Evolutionary conservation across 768 basidiomycete genomes (phyloP), one percentile per base, ranked within the genome.

Genomic region (Lyophyllum shimeji): DNA sequence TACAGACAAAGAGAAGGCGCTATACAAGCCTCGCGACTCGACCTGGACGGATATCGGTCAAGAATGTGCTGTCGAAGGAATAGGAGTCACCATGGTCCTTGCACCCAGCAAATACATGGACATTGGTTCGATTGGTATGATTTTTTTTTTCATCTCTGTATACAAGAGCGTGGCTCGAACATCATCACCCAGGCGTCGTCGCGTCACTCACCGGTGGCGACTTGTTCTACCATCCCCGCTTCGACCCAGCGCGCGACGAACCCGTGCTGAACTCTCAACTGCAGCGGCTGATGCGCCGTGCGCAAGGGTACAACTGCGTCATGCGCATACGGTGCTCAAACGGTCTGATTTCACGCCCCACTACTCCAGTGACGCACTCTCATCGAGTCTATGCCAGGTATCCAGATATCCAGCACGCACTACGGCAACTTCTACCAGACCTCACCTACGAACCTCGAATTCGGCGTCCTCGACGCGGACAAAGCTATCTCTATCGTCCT

Each of bases 221-320:
- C 55, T 64, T 96, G 1, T 95, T 89, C 72, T 96, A 88, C 75
- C 90, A 95, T 65, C 97, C 96, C 8, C 82, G 91, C n/a, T 99
- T 93, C 68, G 81, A 87, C 50, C 79, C 83, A 2, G 68, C 71
- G 7, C 81, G 89, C 47, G 94, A 97, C 67, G 78, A 78, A 7
- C 63, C 74, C 7, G 74, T 83, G 5, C 64, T 99, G 12, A 72
- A 79, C n/a, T 87, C 87, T n/a, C 91, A 98, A 63, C 65, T 98
- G 20, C 77, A 77, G 52, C 79, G 91, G 18, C 66, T 95, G 7
- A 65, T 93, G 27, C 74, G 76, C 2, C 79, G 93, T 23, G 85
- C 81, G 60, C 87, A 87, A 8, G 93, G 76, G 0, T 98, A 89
- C 67, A 89, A 90, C 64, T 91, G 89, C 59, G 80, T 83, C 2